Conservation (phyloP, 164 flowering plant genomes). For the Aristolochia californica region DNA sequence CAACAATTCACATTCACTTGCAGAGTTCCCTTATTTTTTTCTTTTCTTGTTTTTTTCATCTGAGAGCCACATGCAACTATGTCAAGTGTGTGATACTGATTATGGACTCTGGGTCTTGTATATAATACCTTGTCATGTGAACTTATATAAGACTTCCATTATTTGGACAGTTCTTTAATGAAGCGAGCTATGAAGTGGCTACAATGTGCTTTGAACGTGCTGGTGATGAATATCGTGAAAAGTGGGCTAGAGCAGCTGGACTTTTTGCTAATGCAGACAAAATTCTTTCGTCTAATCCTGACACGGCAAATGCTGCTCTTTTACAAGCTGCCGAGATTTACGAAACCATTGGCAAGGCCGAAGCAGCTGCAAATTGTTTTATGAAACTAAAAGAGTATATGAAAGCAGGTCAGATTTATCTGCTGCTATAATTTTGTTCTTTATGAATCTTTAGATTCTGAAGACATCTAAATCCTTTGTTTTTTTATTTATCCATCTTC, state of each 20-base stretch:
- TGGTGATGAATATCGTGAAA: conserved; percentile 41
- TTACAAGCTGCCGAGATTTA: conserved; percentile 55
- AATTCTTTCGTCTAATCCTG: conserved; percentile 28
- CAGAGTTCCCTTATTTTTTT: too few relatives aligned
- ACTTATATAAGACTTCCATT: too few relatives aligned
- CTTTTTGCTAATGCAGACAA: conserved; percentile 41
- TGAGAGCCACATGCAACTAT: too few relatives aligned
- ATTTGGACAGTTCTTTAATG: conserved; percentile 39
- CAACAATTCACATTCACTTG: too few relatives aligned
- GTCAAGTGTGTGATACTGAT: too few relatives aligned
- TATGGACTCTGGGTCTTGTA: too few relatives aligned
- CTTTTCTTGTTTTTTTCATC: too few relatives aligned
- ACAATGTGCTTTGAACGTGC: conserved; percentile 75
- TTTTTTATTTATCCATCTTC: too few relatives aligned
- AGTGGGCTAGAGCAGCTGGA: conserved; percentile 46
- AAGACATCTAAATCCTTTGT: too few relatives aligned
- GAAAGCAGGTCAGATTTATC: conserved; percentile 37
- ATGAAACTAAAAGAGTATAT: conserved; percentile 36
- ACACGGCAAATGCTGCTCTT: conserved; percentile 22
- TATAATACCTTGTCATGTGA: too few relatives aligned
- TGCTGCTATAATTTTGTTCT: background rate
- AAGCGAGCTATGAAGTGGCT: conserved; percentile 62
- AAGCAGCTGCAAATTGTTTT: conserved; percentile 59
- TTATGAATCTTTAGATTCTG: background rate
- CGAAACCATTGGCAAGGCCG: conserved; percentile 45